Evolutionary conservation across 2,329 filamentous ascomycete species (phyloP).

Genomic region (Corynespora cassiicola): DNA sequence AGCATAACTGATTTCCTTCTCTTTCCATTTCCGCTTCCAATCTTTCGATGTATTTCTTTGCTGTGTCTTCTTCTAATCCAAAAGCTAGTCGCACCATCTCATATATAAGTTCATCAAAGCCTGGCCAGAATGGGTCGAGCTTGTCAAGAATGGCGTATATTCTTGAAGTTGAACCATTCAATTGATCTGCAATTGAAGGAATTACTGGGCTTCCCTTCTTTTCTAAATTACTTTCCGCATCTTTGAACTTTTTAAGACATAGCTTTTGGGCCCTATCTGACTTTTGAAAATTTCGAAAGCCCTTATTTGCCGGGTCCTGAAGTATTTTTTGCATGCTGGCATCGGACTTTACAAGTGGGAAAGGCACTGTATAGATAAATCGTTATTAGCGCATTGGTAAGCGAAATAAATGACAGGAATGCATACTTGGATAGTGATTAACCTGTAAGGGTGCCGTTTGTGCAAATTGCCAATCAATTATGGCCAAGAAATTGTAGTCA

Average conservation of each 20-base stretch:
- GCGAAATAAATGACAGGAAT: conserved; percentile 1
- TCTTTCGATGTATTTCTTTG: conserved; percentile 2
- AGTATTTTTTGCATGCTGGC: conserved; percentile 15
- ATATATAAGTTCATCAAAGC: conserved; percentile 1
- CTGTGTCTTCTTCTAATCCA: conserved; percentile 1
- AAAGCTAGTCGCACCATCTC: conserved; percentile 6
- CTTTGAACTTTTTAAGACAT: conserved; percentile 3
- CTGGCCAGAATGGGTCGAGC: conserved; percentile 1
- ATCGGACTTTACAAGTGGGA: conserved; percentile 25
- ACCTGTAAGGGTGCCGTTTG: conserved; percentile 37
- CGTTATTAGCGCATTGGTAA: background rate
- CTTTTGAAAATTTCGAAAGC: conserved; percentile 1
- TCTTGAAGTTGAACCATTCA: conserved; percentile 3
- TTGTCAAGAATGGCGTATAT: conserved; percentile 6
- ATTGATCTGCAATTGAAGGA: conserved; percentile 5
- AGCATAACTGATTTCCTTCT: no score
- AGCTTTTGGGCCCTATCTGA: conserved; percentile 1
- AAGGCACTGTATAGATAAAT: conserved; percentile 38
- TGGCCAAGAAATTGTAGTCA: conserved; percentile 35
- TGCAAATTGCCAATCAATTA: conserved; percentile 44
- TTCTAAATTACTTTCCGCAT: conserved; percentile 6
- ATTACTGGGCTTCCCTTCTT: conserved; percentile 2
- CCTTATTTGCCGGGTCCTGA: background rate
- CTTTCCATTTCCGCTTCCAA: conserved; percentile 5
- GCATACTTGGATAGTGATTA: conserved; percentile 12